phyloP scores from a whole-genome alignment of 2,329 filamentous ascomycete species.

The Sporothrix dimorphospora region DNA sequence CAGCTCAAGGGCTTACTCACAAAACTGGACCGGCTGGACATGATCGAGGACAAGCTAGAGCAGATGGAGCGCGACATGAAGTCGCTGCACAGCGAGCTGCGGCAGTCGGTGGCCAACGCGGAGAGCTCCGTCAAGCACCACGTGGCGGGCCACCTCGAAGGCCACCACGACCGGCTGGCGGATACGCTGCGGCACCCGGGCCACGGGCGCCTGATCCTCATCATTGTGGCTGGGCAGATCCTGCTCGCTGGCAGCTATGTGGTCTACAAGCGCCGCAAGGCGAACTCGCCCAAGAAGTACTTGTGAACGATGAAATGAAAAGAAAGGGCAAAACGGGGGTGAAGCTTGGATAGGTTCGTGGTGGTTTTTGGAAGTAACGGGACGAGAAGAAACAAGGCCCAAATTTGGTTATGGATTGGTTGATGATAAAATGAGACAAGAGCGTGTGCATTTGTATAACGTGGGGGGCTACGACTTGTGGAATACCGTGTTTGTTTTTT shows the following conservation, averaged over 20 bases:
- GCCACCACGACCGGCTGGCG: slow-evolving; percentile 55
- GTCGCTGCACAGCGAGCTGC: slow-evolving; percentile 59
- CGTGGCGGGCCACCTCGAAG: slow-evolving; percentile 41
- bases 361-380: neutral
- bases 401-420: neutral
- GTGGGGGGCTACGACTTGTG: neutral
- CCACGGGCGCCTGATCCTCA: slow-evolving; percentile 62
- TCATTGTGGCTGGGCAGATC: slow-evolving; percentile 75
- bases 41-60: slow-evolving; percentile 49
- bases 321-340: neutral
- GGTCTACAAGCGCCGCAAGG: slow-evolving; percentile 77
- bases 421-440: neutral
- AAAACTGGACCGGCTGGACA: slow-evolving; percentile 49
- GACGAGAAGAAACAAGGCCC: neutral
- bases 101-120: slow-evolving; percentile 53
- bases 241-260: slow-evolving; percentile 70
- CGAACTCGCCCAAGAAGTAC: slow-evolving; percentile 87
- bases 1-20: slow-evolving; percentile 52
- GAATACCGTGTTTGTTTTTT: neutral
- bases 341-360: neutral
- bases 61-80: slow-evolving; percentile 62
- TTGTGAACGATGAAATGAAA: slow-evolving; percentile 52
- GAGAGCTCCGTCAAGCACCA: slow-evolving; percentile 58
- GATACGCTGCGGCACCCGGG: slow-evolving; percentile 51
- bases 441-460: slow-evolving; percentile 2